Conservation (phyloP, 2,329 filamentous ascomycete genomes). For the Coniochaeta sp. region DNA sequence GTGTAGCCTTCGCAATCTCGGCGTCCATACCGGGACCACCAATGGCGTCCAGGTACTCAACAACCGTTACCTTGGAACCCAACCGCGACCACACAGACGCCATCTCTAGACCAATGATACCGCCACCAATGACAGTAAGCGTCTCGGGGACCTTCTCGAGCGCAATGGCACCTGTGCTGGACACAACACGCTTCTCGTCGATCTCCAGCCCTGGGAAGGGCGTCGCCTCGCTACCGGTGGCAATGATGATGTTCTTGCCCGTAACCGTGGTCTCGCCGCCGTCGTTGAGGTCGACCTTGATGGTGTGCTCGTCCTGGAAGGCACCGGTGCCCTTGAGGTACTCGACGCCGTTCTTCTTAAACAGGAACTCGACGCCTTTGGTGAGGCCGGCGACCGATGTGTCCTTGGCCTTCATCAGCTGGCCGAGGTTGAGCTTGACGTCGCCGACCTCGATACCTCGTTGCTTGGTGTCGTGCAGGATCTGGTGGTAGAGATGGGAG, state of each 20-base stretch:
- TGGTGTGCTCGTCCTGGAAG: conserved; percentile 81
- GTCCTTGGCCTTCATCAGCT: conserved; percentile 99
- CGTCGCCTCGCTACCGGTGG: conserved; percentile 89
- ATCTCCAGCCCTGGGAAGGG: conserved; percentile 94
- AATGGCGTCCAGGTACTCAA: conserved; percentile 94
- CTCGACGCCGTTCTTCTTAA: conserved; percentile 99
- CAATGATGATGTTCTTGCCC: conserved; percentile 97
- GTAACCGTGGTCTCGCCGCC: conserved; percentile 82
- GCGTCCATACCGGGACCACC: conserved; percentile 96
- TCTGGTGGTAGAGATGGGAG: conserved; percentile 95
- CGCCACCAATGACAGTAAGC: conserved; percentile 94
- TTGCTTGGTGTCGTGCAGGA: conserved; percentile 93
- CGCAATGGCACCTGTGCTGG: conserved; percentile 88
- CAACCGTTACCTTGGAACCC: conserved; percentile 89
- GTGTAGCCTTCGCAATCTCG: conserved; percentile 83
- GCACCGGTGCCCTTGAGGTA: conserved; percentile 91
- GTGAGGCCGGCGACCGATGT: conserved; percentile 81
- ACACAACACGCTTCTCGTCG: conserved; percentile 95
- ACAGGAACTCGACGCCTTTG: conserved; percentile 94
- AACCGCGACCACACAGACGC: conserved; percentile 94
- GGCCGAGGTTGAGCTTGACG: conserved; percentile 88
- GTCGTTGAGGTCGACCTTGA: conserved; percentile 84
- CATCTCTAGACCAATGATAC: conserved; percentile 99
- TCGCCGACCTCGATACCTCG: conserved; percentile 96
- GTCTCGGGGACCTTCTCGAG: conserved; percentile 89